Base-by-base conservation (phyloP, 352 stramenopile genomes). In the Peronosclerospora sorghi region DNA sequence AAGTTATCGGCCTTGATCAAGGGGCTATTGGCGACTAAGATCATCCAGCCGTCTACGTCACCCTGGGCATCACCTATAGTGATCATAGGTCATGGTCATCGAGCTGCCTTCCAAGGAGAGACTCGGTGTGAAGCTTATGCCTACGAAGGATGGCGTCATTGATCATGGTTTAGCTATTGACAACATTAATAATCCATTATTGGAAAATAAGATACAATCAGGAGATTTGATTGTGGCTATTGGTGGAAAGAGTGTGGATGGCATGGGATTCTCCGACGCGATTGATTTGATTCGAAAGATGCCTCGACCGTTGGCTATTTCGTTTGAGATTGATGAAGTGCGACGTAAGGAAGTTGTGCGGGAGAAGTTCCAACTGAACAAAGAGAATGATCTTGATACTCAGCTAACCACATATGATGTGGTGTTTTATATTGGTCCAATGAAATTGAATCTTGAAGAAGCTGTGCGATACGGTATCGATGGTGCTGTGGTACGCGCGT, bases 271-370 rank as follows among this genome's bases (percentile, higher is more conserved):
- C 40, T 84, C 69, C 18, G 66, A 86, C 19, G 79, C 79, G 14
- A 87, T 91, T 34, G 79, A 91, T 42, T 37, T 91, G 35, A 91
- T 91, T 41, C 79, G 76, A 4, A 89, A 89, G 41, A 61, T 91
- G 51, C 79, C 79, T 13, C 61, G 79, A 2, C 79, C 79, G 14
- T 51, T 91, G 18, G 71, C 78, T 13, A 88, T 91, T 57, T 72
- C 78, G 17, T 88, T 91, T 48, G 78, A 91, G 41, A 78, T 91
- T 32, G 79, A 87, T 23, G 61, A 81, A 43, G 57, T 38, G 1
- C 60, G 79, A 29, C 69, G 79, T 20, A 62, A 82, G 13, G 48
- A 77, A 51, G 70, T 80, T 17, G 56, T 72, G 29, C 50, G 49
- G 0, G 71, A 78, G 38, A 88, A 88, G 56, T 66, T 56, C 36